phyloP scores from a whole-genome alignment of 2,329 filamentous ascomycete genomes.

The Exserohilum turcica region DNA sequence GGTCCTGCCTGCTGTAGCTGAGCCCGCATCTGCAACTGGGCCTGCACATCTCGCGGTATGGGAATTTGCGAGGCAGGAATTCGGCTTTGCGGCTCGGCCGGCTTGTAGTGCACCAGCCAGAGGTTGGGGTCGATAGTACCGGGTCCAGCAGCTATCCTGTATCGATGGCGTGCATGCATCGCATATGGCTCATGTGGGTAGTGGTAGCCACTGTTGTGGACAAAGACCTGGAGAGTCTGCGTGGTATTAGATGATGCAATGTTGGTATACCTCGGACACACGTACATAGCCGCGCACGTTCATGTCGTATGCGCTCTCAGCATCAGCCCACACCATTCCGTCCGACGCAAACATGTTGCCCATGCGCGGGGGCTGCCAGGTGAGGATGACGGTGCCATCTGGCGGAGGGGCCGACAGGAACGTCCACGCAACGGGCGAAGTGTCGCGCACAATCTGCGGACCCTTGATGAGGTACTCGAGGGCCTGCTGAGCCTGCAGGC shows the following conservation, averaged over 20 bases:
- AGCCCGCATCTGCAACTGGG: conserved; percentile 64
- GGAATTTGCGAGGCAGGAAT: conserved; percentile 72
- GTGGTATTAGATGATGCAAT: conserved; percentile 7
- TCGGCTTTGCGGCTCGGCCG: conserved; percentile 73
- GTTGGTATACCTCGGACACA: conserved; percentile 7
- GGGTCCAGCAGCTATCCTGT: conserved; percentile 77
- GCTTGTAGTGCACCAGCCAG: conserved; percentile 90
- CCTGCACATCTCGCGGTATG: conserved; percentile 62
- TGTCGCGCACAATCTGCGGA: conserved; percentile 81
- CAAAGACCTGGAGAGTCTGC: conserved; percentile 88
- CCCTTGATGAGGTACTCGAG: conserved; percentile 83
- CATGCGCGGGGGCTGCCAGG: conserved; percentile 79
- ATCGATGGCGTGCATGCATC: conserved; percentile 80
- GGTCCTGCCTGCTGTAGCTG: conserved; percentile 74
- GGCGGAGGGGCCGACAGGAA: conserved; percentile 77
- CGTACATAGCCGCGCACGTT: conserved; percentile 71
- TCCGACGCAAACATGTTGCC: conserved; percentile 83
- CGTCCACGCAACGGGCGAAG: conserved; percentile 89
- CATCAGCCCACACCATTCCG: conserved; percentile 87
- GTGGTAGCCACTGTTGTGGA: conserved; percentile 80
- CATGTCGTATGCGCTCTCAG: conserved; percentile 76
- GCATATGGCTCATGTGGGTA: conserved; percentile 73
- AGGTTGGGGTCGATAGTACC: conserved; percentile 77
- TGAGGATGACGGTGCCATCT: conserved; percentile 81
- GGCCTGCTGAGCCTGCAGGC: conserved; percentile 75